phyloP scores from a whole-genome alignment of 202 grass and related monocot genomes.

The Musa balbisiana region DNA sequence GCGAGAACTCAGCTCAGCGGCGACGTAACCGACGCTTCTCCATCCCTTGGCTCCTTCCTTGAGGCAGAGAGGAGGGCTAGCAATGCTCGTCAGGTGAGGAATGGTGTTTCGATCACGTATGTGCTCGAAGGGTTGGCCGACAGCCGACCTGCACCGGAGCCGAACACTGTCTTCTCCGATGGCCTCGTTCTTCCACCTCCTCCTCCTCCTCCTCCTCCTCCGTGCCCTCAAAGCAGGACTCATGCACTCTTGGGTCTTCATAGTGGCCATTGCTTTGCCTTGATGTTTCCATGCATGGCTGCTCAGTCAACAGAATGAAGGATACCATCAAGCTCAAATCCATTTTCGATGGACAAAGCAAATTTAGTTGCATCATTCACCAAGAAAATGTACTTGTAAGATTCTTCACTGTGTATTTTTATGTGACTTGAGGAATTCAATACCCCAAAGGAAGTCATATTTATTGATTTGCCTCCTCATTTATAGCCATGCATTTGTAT shows the following conservation, averaged over 20 bases:
- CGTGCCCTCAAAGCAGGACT: background rate
- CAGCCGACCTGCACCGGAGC: background rate
- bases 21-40: background rate
- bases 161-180: conserved; percentile 11
- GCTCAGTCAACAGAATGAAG: background rate
- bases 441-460: no score
- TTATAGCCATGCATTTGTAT: no score
- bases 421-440: no score
- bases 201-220: no score
- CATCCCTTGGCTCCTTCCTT: conserved; percentile 23
- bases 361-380: background rate
- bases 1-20: conserved; percentile 8
- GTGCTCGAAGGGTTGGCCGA: background rate
- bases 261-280: conserved; percentile 5
- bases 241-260: background rate
- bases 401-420: background rate
- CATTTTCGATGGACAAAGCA: no score
- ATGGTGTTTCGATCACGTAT: background rate
- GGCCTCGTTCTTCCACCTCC: conserved; percentile 16
- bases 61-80: conserved; percentile 17
- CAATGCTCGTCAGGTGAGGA: background rate
- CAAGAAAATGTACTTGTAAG: background rate
- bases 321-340: no score
- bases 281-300: conserved; percentile 16
- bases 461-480: no score